A percentile compares a stretch with the other conserved stretches of the same genome.
phyloP scores from a whole-genome alignment of 164 flowering plant genomes.

The Nelumbo lutea region DNA sequence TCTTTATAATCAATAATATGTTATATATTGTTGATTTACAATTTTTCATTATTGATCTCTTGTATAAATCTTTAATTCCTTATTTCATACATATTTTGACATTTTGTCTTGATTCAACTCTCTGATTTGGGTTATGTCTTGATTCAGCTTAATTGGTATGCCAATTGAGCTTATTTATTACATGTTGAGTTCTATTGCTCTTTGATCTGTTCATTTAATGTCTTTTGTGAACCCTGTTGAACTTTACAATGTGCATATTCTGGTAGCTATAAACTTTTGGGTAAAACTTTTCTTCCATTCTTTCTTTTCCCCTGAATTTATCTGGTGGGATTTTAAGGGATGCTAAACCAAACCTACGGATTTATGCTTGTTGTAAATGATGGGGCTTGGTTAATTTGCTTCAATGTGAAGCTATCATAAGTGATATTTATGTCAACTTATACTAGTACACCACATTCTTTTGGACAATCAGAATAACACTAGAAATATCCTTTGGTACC shows the following conservation, averaged over 20 bases:
- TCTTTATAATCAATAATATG: no score
- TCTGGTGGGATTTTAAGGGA: not conserved
- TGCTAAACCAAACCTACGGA: no score
- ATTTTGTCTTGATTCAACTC: slow-evolving; percentile 41
- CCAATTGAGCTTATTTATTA: not conserved
- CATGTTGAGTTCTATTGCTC: not conserved
- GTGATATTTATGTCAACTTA: no score
- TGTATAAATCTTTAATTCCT: not conserved
- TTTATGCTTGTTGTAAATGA: no score
- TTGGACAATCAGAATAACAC: no score
- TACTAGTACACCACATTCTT: no score
- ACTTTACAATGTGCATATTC: not conserved
- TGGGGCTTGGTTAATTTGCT: no score
- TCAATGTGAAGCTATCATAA: no score
- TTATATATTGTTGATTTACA: no score
- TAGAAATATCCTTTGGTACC: not conserved
- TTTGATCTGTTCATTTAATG: not conserved
- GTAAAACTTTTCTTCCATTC: not conserved
- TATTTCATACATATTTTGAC: no score
- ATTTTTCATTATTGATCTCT: not conserved
- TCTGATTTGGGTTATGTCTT: slow-evolving; percentile 95
- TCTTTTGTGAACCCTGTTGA: not conserved
- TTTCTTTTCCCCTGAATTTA: not conserved
- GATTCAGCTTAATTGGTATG: slow-evolving; percentile 73
- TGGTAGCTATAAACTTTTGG: no score